Evolutionary conservation across 2,329 filamentous ascomycete species (phyloP), one percentile per base, ranked within the genome.

Genomic region (Beauveria sp.): DNA sequence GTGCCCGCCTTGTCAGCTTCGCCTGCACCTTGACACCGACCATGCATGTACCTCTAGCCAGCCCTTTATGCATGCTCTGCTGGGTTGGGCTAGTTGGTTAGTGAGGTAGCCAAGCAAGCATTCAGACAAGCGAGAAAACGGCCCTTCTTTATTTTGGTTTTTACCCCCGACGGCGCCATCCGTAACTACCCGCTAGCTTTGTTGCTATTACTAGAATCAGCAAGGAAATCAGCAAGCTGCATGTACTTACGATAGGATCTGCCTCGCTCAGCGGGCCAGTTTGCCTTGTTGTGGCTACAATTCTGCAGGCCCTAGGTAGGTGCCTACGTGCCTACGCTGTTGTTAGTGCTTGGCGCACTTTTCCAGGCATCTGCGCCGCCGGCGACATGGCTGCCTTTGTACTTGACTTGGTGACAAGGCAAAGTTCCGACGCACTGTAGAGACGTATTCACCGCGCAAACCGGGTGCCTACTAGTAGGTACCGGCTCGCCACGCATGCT

Each of bases 181-280:
- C 56, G 24, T 50, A 28, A 12, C 20, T 38, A 24, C 56, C 46
- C 18, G 56, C 34, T 50, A 42, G 34, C 14, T 14, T 49, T 56
- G 45, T 42, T 58, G 20, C 55, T 50, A 50, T 49, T 50, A 58
- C 43, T 58, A 42, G 45, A 40, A 50, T 24, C n/a, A 34, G 38
- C 18, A 20, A 22, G 38, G 28, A 30, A 40, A 50, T 24, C n/a
- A 34, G 38, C 18, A 20, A 22, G 38, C 7, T 40, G 28, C 43
- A 57, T 57, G 53, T 45, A 58, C 3, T 14, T 50, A 43, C n/a
- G 20, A 22, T 51, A 28, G 28, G 43, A 58, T 58, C 56, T 58
- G 56, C 47, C 56, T 50, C 34, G 56, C 56, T n/a, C 42, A n/a
- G 43, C 43, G 42, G 43, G 43, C 45, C 43, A 57, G 54, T 57